Percentiles rank a stretch among this genome's conserved stretches.
Evolutionary conservation across 2,329 filamentous ascomycete genomes (phyloP).

Genomic region (Mariannaea sp.): DNA sequence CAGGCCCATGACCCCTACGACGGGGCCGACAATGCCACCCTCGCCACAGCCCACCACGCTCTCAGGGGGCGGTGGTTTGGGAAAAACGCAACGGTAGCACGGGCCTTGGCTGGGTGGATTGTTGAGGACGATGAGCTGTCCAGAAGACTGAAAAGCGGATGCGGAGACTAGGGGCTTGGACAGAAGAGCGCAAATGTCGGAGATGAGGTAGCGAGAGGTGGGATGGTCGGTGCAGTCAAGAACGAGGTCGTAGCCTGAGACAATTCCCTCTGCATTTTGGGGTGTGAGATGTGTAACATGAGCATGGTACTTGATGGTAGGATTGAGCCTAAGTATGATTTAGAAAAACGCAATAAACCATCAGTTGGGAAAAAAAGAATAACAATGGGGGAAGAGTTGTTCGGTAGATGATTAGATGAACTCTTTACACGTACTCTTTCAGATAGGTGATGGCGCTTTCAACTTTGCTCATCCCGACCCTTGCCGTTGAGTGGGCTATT

Average conservation of each 20-base stretch:
- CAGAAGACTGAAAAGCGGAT: constrained; percentile 85
- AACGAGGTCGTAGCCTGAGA: constrained; percentile 77
- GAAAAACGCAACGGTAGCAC: constrained; percentile 94
- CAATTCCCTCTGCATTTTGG: constrained; percentile 67
- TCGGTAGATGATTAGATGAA: too few relatives aligned
- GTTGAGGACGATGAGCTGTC: constrained; percentile 89
- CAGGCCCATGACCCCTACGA: constrained; percentile 92
- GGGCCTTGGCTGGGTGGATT: constrained; percentile 76
- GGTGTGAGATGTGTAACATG: constrained; percentile 70
- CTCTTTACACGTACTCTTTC: constrained; percentile 58
- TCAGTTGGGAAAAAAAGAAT: not conserved
- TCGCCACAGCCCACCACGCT: constrained; percentile 88
- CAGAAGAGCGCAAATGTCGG: constrained; percentile 82
- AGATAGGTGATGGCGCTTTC: constrained; percentile 72
- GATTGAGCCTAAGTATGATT: constrained; percentile 65
- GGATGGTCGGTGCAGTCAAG: constrained; percentile 97
- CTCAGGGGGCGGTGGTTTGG: constrained; percentile 80
- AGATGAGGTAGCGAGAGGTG: constrained; percentile 88
- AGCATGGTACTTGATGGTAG: constrained; percentile 66
- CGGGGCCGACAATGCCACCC: constrained; percentile 88
- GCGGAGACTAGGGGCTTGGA: constrained; percentile 84
- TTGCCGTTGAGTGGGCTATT: constrained; percentile 74
- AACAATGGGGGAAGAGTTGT: not conserved
- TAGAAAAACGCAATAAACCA: not conserved
- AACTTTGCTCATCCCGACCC: constrained; percentile 78